These are phyloP conservation scores for Pholiota microspora DNA, from an alignment of 768 basidiomycete species.

Conservation along the genomic window DNA sequence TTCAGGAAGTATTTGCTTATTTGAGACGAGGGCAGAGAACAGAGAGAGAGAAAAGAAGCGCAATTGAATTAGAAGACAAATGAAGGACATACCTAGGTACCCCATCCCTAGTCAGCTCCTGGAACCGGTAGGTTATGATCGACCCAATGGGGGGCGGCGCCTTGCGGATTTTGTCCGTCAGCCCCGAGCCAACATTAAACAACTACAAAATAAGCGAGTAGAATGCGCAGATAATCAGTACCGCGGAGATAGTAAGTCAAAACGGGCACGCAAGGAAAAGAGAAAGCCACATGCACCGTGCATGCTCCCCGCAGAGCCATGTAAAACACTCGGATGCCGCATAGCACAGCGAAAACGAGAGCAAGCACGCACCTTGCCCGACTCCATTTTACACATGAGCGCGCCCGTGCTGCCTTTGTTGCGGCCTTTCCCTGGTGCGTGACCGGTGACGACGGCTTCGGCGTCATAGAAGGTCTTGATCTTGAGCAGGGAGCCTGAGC, in stretches of 20 bases:
- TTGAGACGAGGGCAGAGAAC: no score
- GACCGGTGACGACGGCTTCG: constrained; percentile 58
- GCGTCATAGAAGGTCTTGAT: constrained; percentile 66
- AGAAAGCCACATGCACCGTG: no score
- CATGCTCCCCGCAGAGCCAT: no score
- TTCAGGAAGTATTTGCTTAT: no score
- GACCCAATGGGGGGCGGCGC: constrained; percentile 54
- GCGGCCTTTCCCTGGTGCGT: constrained; percentile 51
- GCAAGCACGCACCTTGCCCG: constrained; percentile 47
- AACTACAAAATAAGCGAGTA: constrained; percentile 21
- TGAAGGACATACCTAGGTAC: constrained; percentile 45
- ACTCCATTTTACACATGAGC: constrained; percentile 57
- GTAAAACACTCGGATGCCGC: no score
- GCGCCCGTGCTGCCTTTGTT: constrained; percentile 48
- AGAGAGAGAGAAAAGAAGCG: no score
- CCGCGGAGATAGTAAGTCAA: no score
- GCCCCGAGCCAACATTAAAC: constrained; percentile 56
- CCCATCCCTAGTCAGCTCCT: constrained; percentile 55
- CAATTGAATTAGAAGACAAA: neutral
- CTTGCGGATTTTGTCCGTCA: constrained; percentile 51
- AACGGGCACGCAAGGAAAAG: no score
- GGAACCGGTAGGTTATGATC: constrained; percentile 59
- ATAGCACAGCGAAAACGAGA: no score
- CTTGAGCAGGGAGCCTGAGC: constrained; percentile 50
- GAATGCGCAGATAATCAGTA: no score